A percentile compares a stretch with the other conserved stretches of the same genome.
Conservation (phyloP, 495 filamentous ascomycete species). For the Penicillium odoratum region DNA sequence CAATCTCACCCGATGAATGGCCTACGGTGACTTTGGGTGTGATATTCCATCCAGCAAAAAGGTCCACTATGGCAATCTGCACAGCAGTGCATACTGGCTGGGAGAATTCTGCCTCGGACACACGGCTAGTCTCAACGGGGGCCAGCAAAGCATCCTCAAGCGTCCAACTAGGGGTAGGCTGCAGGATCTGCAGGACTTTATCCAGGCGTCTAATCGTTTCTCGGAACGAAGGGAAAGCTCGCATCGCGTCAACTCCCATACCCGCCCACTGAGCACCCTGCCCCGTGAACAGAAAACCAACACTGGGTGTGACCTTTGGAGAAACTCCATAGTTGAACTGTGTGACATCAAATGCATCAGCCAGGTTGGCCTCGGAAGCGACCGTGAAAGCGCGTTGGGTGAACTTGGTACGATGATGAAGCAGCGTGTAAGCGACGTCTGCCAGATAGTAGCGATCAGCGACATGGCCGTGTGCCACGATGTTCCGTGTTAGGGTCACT, state of each 20-base stretch:
- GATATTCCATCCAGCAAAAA: slow-evolving; percentile 24
- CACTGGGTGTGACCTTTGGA: not conserved
- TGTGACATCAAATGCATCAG: not conserved
- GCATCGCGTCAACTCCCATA: not conserved
- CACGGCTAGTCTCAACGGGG: not conserved
- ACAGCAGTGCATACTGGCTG: not conserved
- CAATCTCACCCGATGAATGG: slow-evolving; percentile 40
- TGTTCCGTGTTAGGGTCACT: not conserved
- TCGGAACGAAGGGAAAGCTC: not conserved
- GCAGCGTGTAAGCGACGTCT: not conserved
- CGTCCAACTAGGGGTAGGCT: slow-evolving; percentile 8
- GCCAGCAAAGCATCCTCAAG: not conserved
- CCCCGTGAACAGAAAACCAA: not conserved
- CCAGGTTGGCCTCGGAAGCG: not conserved
- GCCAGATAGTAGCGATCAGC: not conserved
- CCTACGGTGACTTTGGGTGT: slow-evolving; percentile 27
- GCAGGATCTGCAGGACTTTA: not conserved
- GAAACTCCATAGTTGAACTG: not conserved
- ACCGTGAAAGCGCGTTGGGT: not conserved
- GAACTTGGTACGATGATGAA: not conserved
- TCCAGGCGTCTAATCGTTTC: not conserved
- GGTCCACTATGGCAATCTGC: not conserved
- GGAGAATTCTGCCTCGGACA: not conserved
- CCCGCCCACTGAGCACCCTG: not conserved
- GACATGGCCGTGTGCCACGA: not conserved